These are phyloP conservation scores for Leishmania mexicana DNA, from an alignment of 208 protist genomes.

Conservation along the genomic window DNA sequence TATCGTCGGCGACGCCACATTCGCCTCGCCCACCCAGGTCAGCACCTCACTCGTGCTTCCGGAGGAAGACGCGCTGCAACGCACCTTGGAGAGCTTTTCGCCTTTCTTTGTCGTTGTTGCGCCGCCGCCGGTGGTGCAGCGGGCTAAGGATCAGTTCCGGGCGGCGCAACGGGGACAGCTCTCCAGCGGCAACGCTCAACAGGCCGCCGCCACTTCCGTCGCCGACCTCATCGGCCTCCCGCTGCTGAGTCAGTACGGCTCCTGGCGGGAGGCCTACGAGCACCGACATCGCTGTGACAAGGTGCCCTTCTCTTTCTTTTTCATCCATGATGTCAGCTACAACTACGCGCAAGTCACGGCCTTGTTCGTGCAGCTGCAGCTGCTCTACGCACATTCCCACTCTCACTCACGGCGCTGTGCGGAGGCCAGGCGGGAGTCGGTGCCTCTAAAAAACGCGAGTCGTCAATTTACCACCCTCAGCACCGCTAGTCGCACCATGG, in stretches of 20 bases:
- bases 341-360: conserved; percentile 83
- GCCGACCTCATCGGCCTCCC: conserved; percentile 71
- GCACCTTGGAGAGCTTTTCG: conserved; percentile 74
- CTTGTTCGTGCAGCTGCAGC: conserved; percentile 65
- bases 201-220: conserved; percentile 10
- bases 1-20: neutral
- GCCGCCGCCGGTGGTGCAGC: conserved; percentile 43
- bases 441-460: conserved; percentile 32
- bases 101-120: conserved; percentile 87
- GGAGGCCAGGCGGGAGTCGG: conserved; percentile 27
- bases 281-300: conserved; percentile 69
- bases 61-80: conserved; percentile 49
- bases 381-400: conserved; percentile 59
- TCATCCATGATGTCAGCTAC: conserved; percentile 82
- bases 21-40: neutral
- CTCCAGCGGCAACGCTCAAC: neutral
- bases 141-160: conserved; percentile 40
- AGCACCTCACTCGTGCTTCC: conserved; percentile 11
- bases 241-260: conserved; percentile 83
- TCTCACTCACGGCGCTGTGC: conserved; percentile 53
- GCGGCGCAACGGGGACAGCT: conserved; percentile 37
- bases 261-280: conserved; percentile 85
- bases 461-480: conserved; percentile 19
- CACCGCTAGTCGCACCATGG: conserved; percentile 20
- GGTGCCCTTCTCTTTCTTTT: conserved; percentile 81